Evolutionary conservation across 129 eudicot species (phyloP).

Genomic region (Lactuca saligna): DNA sequence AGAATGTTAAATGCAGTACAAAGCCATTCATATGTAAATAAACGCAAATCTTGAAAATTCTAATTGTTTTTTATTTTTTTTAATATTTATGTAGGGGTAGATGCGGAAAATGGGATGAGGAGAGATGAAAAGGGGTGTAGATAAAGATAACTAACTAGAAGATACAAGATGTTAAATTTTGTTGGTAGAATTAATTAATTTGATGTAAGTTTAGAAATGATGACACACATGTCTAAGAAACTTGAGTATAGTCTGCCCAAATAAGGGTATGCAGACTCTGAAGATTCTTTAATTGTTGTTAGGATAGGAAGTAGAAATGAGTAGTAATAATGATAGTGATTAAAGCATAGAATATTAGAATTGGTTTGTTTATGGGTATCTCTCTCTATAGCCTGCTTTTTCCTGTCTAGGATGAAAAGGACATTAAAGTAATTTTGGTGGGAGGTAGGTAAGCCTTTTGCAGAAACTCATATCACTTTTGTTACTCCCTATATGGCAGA

Average conservation of each 20-base stretch:
- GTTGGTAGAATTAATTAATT: conserved; percentile 14
- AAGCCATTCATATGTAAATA: too few relatives aligned
- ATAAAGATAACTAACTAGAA: conserved; percentile 21
- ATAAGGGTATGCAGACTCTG: conserved; percentile 22
- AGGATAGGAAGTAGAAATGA: conserved; percentile 16
- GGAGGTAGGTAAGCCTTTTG: conserved; percentile 25
- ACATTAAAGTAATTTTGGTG: conserved; percentile 33
- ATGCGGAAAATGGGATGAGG: background rate
- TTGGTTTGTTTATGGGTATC: conserved; percentile 4
- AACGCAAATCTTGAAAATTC: background rate
- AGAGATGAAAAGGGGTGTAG: conserved; percentile 10
- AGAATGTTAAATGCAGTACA: too few relatives aligned
- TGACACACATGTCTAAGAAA: conserved; percentile 34
- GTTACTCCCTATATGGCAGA: background rate
- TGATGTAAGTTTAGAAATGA: conserved; percentile 22
- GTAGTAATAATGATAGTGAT: conserved; percentile 25
- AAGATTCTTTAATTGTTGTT: conserved; percentile 32
- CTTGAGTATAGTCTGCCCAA: conserved; percentile 31
- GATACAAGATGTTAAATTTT: conserved; percentile 1
- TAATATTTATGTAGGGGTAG: background rate
- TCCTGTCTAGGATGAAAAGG: conserved; percentile 32
- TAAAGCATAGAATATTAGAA: background rate
- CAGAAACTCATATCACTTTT: conserved; percentile 7
- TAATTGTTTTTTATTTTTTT: background rate
- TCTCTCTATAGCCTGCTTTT: conserved; percentile 22